These are phyloP conservation scores for Mycena galopus DNA, from an alignment of 768 basidiomycete species.

Conservation along the genomic window DNA sequence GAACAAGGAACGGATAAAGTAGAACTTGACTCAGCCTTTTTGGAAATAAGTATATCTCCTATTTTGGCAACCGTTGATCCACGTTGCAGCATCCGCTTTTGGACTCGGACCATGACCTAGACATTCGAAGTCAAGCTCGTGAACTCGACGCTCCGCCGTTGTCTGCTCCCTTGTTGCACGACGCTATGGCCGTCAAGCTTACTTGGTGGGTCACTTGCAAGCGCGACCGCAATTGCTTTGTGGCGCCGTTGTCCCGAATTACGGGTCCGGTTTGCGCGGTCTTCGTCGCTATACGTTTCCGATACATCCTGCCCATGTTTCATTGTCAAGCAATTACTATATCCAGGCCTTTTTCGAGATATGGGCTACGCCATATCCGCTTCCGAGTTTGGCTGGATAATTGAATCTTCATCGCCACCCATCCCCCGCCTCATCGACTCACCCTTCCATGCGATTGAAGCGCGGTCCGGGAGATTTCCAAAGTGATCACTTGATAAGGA, in stretches of 20 bases:
- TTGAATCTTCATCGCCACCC: slow-evolving; percentile 18
- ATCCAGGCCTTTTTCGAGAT: not conserved
- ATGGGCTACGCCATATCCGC: not conserved
- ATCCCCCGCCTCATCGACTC: not conserved
- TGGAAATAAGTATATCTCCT: not conserved
- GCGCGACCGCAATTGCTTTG: not conserved
- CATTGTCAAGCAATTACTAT: not conserved
- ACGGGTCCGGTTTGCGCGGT: slow-evolving; percentile 27
- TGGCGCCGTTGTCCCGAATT: slow-evolving; percentile 12
- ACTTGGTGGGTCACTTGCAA: slow-evolving; percentile 7
- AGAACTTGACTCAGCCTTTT: too few relatives aligned
- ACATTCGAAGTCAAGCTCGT: not conserved
- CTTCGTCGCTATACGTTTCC: slow-evolving; percentile 14
- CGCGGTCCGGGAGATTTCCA: slow-evolving; percentile 5
- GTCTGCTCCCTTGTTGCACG: too few relatives aligned
- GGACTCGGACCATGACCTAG: not conserved
- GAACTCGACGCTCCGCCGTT: not conserved
- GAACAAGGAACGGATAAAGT: not conserved
- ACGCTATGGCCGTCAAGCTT: slow-evolving; percentile 25
- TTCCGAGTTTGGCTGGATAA: slow-evolving; percentile 4
- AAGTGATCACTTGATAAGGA: slow-evolving; percentile 18
- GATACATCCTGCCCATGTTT: not conserved
- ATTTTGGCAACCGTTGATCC: not conserved
- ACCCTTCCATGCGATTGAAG: slow-evolving; percentile 29
- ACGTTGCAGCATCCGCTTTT: not conserved